Conservation (phyloP, 2,329 filamentous ascomycete species). For the Fusarium protoensiforme region DNA sequence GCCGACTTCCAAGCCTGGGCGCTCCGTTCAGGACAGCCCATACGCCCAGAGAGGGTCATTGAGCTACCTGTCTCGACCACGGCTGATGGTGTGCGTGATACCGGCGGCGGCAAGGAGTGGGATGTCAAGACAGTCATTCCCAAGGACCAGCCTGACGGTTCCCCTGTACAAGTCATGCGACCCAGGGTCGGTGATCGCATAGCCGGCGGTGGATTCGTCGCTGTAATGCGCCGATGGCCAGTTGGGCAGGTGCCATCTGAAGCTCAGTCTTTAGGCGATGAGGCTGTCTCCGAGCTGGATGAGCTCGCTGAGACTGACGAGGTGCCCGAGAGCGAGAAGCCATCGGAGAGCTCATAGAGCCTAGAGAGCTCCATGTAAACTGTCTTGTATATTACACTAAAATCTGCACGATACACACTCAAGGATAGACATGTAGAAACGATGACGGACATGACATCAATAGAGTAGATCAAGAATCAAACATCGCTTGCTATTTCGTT, state of each 20-base stretch:
- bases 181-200: constrained; percentile 55
- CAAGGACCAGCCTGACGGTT: constrained; percentile 35
- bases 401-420: constrained; percentile 1
- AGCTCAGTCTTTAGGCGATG: constrained; percentile 11
- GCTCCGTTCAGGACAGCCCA: constrained; percentile 63
- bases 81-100: constrained; percentile 56
- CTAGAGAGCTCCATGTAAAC: neutral
- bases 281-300: constrained; percentile 9
- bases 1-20: constrained; percentile 65
- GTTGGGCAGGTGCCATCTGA: constrained; percentile 11
- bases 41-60: constrained; percentile 67
- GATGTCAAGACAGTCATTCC: constrained; percentile 65
- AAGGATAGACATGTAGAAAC: neutral
- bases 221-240: constrained; percentile 50
- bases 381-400: neutral
- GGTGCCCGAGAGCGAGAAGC: neutral
- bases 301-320: neutral
- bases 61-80: constrained; percentile 62
- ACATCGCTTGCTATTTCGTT: constrained; percentile 45
- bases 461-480: constrained; percentile 32
- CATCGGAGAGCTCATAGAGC: neutral
- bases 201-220: constrained; percentile 55
- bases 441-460: neutral
- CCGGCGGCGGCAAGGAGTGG: constrained; percentile 69
- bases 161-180: constrained; percentile 53